Evolutionary conservation across 202 grass and related monocot species (phyloP).

Genomic region (Bolboschoenoplectus hybrid): DNA sequence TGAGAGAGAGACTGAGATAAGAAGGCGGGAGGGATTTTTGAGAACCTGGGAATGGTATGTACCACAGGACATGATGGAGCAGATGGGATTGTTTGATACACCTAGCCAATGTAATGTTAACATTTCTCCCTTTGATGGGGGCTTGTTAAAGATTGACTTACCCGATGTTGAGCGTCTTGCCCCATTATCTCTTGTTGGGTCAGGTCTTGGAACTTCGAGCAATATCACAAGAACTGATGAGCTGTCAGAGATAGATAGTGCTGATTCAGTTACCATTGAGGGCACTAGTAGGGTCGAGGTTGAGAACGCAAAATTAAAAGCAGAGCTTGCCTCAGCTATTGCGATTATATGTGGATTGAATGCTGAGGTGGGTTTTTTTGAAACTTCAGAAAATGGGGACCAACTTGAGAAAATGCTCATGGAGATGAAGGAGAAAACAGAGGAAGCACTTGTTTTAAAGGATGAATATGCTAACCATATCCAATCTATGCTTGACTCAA

Average conservation of each 20-base stretch:
- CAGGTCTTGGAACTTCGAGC: slow-evolving; percentile 49
- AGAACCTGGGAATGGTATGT: slow-evolving; percentile 81
- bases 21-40: slow-evolving; percentile 74
- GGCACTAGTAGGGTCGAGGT: slow-evolving; percentile 94
- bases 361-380: slow-evolving; percentile 57
- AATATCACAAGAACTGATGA: slow-evolving; percentile 55
- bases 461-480: slow-evolving; percentile 80
- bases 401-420: slow-evolving; percentile 60
- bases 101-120: slow-evolving; percentile 87
- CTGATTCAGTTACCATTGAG: slow-evolving; percentile 71
- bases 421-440: slow-evolving; percentile 71
- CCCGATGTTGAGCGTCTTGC: slow-evolving; percentile 75
- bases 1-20: slow-evolving; percentile 77
- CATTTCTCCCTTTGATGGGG: slow-evolving; percentile 73
- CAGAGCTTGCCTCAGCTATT: slow-evolving; percentile 93
- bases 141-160: slow-evolving; percentile 83
- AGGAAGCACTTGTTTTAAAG: slow-evolving; percentile 74
- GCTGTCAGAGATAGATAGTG: slow-evolving; percentile 49
- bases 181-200: slow-evolving; percentile 62
- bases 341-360: slow-evolving; percentile 62
- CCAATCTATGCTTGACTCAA: slow-evolving; percentile 58
- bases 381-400: slow-evolving; percentile 58
- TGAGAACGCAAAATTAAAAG: slow-evolving; percentile 90
- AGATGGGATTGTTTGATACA: slow-evolving; percentile 85
- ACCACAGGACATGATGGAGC: slow-evolving; percentile 69